A percentile compares a stretch with the other conserved stretches of the same genome.
Conservation (phyloP, 345 rosid species). For the Moricandia moricandioides region DNA sequence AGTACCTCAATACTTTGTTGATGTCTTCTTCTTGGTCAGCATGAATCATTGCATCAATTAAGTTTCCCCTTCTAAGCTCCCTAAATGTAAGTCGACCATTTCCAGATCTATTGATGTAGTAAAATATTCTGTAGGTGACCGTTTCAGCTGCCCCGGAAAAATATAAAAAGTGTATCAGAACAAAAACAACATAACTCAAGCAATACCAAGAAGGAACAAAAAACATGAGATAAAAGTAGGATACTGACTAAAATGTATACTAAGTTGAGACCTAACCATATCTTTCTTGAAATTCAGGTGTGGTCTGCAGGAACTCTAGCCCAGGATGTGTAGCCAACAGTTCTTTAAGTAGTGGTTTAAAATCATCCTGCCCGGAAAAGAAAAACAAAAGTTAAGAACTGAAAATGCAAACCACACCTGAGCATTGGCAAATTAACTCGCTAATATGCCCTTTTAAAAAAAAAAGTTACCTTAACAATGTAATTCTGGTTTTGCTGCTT, state of each 20-base stretch:
- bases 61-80: slow-evolving; percentile 87
- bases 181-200: background rate
- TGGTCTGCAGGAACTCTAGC: slow-evolving; percentile 86
- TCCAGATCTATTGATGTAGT: slow-evolving; percentile 85
- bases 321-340: slow-evolving; percentile 96
- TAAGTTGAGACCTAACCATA: slow-evolving; percentile 62
- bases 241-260: background rate
- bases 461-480: background rate
- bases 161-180: slow-evolving; percentile 18
- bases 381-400: background rate
- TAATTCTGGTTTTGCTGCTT: background rate
- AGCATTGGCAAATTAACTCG: background rate
- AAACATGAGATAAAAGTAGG: background rate
- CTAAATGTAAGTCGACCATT: slow-evolving; percentile 83
- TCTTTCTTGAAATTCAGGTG: slow-evolving; percentile 99
- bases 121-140: slow-evolving; percentile 91
- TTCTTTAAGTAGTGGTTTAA: slow-evolving; percentile 77
- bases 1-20: slow-evolving; percentile 94
- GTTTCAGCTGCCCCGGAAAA: slow-evolving; percentile 80
- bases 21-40: slow-evolving; percentile 99
- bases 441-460: background rate
- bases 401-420: background rate
- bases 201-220: background rate
- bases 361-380: background rate
- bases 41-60: slow-evolving; percentile 83